Evolutionary conservation across 306 rosid genomes (phyloP).

Genomic region (Gynostemma pentaphyllum): DNA sequence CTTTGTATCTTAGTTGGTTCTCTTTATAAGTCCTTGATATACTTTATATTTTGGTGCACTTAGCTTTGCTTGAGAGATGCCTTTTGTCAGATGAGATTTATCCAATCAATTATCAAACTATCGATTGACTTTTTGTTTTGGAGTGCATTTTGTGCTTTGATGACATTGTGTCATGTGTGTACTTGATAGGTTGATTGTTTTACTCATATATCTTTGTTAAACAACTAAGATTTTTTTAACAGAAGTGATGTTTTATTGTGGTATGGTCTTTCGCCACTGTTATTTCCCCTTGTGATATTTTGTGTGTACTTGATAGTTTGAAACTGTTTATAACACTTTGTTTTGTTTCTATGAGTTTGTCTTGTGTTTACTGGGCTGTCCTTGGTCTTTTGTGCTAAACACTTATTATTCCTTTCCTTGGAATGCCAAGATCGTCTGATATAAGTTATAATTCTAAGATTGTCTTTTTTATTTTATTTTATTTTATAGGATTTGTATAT

Average conservation of each 20-base stretch:
- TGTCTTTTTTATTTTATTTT: background rate
- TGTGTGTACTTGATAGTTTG: background rate
- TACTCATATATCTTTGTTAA: background rate
- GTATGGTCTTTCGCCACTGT: background rate
- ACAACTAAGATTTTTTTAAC: background rate
- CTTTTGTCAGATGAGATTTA: too few species aligned
- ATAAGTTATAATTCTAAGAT: constrained; percentile 3
- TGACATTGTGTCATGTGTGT: background rate
- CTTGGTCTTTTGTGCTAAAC: background rate
- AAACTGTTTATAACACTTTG: background rate
- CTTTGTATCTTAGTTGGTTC: background rate
- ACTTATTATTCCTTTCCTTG: background rate
- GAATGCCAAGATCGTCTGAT: too few species aligned
- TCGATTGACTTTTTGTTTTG: background rate
- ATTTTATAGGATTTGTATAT: constrained; percentile 68
- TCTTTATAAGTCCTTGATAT: background rate
- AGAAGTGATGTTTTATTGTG: background rate
- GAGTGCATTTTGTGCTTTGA: background rate
- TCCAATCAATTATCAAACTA: too few species aligned
- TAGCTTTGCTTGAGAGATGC: background rate
- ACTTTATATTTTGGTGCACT: background rate
- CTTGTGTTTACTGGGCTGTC: background rate
- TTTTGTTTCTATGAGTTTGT: background rate
- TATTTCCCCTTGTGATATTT: too few species aligned
- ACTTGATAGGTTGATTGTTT: background rate